Base-by-base conservation (phyloP, 768 basidiomycete species). In the Naganishia antarctica region DNA sequence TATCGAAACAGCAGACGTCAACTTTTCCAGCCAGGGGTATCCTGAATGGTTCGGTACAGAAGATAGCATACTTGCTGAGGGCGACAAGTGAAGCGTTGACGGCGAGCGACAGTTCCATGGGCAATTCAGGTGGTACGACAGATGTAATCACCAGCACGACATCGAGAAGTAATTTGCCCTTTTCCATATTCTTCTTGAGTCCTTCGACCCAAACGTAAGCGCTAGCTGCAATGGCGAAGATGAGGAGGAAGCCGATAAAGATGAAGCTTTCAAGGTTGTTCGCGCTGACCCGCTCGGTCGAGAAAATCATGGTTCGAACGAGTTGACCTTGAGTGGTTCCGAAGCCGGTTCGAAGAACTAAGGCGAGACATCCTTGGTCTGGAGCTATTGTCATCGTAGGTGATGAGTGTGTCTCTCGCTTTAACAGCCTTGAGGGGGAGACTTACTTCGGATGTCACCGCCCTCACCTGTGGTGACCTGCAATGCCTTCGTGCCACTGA, bases 151-250 rank as follows among this genome's bases (percentile, higher is more conserved):
- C 97, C 40, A 98, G 81, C 60, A 99, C 86, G 74, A 96, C 98
- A 74, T 99, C 94, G 47, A 98, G 83, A 4, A 99, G 79, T 3
- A 99, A 81, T 78, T 99, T 99, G 25, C 88, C 90, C 80, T 96
- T 96, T 77, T 93, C 92, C 74, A 96, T 81, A 37, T 89, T 86
- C 64, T 91, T 82, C 76, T 96, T 92, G 49, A 97, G 87, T 87
- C 91, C 94, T 81, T 92, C 91, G 31, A 87, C 84, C 96, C 96
- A 98, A 26, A 98, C 96, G 80, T 99, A 98, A 83, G 92, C 94
- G 72, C 88, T 90, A 0, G 96, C 96, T 32, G 94, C 94, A 70
- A 98, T 88, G 44, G 96, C 96, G 73, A 99, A 98, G 67, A 97
- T 89, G 61, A 98, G 85, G 16, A 98, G 81, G 83, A 99, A 98